phyloP scores from a whole-genome alignment of 257 asterid species.

The Thymus mandschuricus region DNA sequence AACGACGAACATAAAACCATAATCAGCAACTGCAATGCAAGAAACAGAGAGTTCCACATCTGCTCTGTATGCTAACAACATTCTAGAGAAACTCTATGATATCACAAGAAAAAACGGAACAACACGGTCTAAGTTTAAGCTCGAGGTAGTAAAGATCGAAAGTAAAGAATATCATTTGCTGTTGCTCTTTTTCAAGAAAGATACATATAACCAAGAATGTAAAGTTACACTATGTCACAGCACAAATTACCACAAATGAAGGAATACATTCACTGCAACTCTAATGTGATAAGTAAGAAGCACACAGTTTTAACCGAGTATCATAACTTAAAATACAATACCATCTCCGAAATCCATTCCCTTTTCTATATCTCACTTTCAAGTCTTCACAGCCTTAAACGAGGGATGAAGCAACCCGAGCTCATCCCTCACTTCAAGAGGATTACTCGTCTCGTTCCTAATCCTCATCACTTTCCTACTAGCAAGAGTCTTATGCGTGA shows the following conservation, averaged over 20 bases:
- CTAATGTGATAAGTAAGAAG: constrained; percentile 18
- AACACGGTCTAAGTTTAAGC: background rate
- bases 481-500: constrained; percentile 61
- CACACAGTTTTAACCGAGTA: constrained; percentile 26
- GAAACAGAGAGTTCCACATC: background rate
- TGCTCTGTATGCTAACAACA: background rate
- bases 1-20: too few species aligned
- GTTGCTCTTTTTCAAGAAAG: constrained; percentile 10
- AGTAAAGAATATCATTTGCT: constrained; percentile 10
- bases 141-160: background rate
- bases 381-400: constrained; percentile 58
- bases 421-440: constrained; percentile 66
- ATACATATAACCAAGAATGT: background rate
- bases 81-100: too few species aligned
- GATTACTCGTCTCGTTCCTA: constrained; percentile 71
- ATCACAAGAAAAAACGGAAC: background rate
- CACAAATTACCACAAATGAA: constrained; percentile 40
- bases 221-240: constrained; percentile 37
- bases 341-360: constrained; percentile 25
- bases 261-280: constrained; percentile 39
- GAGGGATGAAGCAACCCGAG: constrained; percentile 79
- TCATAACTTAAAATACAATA: constrained; percentile 25
- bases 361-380: constrained; percentile 8
- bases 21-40: background rate
- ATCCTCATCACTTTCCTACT: constrained; percentile 70